These are phyloP conservation scores for Rubroboletus pulcherrimus DNA, from an alignment of 768 basidiomycete genomes.

Conservation along the genomic window DNA sequence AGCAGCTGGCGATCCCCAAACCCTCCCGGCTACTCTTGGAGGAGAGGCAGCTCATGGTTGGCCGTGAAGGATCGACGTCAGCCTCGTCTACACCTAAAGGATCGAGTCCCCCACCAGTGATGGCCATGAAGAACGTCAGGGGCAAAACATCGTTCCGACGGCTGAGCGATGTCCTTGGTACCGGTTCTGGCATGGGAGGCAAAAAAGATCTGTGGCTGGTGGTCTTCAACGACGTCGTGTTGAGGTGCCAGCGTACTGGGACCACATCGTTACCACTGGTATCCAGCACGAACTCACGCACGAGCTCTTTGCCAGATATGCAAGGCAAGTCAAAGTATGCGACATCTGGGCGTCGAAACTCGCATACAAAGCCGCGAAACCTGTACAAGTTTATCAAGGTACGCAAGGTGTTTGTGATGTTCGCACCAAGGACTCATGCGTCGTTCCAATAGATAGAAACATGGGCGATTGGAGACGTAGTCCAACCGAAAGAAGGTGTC, in stretches of 20 bases:
- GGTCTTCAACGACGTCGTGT: slow-evolving; percentile 91
- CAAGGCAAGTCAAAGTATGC: slow-evolving; percentile 84
- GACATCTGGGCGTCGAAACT: slow-evolving; percentile 70
- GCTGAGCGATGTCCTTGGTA: slow-evolving; percentile 81
- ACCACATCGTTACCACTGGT: slow-evolving; percentile 81
- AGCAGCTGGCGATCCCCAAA: slow-evolving; percentile 88
- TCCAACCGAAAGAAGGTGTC: slow-evolving; percentile 74
- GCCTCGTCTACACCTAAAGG: slow-evolving; percentile 20
- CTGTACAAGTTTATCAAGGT: slow-evolving; percentile 92
- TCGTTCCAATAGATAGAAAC: slow-evolving; percentile 68
- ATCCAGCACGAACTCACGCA: slow-evolving; percentile 59
- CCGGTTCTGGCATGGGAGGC: slow-evolving; percentile 50
- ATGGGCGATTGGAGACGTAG: slow-evolving; percentile 77
- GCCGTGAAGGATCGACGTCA: slow-evolving; percentile 25
- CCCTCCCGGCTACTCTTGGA: slow-evolving; percentile 83
- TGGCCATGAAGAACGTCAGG: slow-evolving; percentile 54
- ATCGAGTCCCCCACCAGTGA: slow-evolving; percentile 35
- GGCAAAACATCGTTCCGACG: slow-evolving; percentile 87
- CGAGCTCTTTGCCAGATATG: slow-evolving; percentile 78
- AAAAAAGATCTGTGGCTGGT: slow-evolving; percentile 94
- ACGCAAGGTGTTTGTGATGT: slow-evolving; percentile 15
- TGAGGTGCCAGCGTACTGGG: slow-evolving; percentile 88
- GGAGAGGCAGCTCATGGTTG: slow-evolving; percentile 57
- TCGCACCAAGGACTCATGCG: neutral
- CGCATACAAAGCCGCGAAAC: slow-evolving; percentile 82